A percentile compares a stretch with the other conserved stretches of the same genome.
Conservation (phyloP, 192 early-diverging fungal genomes). For the Coemansia asiatica region DNA sequence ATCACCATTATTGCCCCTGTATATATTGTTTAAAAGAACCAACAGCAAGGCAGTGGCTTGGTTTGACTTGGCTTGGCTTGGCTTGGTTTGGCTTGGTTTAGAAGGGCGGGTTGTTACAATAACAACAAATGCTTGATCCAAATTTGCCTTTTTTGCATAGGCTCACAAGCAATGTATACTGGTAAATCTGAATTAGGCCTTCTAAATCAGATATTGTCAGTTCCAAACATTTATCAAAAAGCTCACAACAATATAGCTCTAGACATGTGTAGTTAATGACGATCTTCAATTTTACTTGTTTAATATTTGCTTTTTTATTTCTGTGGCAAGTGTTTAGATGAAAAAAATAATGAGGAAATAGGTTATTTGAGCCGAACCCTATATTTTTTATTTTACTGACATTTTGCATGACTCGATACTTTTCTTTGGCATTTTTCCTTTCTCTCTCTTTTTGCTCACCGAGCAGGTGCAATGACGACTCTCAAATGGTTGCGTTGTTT, state of each 20-base stretch:
- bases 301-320: neutral
- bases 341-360: neutral
- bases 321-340: no score
- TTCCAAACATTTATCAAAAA: no score
- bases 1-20: neutral
- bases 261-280: neutral
- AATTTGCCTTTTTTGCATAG: neutral
- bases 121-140: neutral
- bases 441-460: neutral
- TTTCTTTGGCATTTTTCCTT: no score
- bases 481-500: neutral
- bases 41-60: neutral
- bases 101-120: neutral
- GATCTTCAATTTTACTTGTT: neutral
- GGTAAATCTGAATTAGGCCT: neutral
- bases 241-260: no score
- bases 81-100: neutral
- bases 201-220: neutral
- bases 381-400: neutral
- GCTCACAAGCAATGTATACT: neutral
- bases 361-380: neutral
- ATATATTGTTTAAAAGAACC: neutral
- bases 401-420: neutral
- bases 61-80: no score
- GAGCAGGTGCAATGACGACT: neutral